These are phyloP conservation scores for Flaveria ramosissima DNA, from an alignment of 129 eudicot genomes.

Conservation along the genomic window DNA sequence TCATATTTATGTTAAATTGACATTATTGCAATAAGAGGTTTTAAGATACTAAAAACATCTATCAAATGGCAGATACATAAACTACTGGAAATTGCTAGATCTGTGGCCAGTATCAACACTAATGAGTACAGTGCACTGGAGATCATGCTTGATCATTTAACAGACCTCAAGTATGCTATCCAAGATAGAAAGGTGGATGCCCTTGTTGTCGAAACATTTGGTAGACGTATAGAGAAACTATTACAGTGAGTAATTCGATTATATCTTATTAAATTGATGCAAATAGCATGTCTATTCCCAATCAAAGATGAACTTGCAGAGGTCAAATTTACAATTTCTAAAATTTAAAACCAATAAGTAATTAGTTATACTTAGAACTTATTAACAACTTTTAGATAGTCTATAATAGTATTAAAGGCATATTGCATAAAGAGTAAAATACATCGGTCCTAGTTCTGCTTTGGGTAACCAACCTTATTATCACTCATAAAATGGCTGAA, in stretches of 20 bases:
- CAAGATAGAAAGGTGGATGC: constrained; percentile 99
- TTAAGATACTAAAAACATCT: constrained; percentile 21
- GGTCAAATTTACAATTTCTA: not conserved
- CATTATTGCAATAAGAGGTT: not conserved
- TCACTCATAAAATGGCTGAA: not conserved
- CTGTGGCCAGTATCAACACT: constrained; percentile 64
- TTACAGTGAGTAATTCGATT: constrained; percentile 66
- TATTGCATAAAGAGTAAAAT: not conserved
- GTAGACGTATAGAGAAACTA: constrained; percentile 95
- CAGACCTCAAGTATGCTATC: constrained; percentile 81
- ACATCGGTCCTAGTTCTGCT: not conserved
- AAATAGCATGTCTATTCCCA: constrained; percentile 5
- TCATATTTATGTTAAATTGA: not conserved
- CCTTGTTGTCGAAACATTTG: constrained; percentile 97
- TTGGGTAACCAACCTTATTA: not conserved
- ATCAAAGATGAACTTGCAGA: constrained; percentile 12
- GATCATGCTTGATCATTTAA: constrained; percentile 67
- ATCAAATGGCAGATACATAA: constrained; percentile 67
- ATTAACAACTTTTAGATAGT: not conserved
- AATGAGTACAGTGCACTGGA: constrained; percentile 78
- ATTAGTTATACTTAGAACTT: not conserved
- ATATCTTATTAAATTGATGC: constrained; percentile 13
- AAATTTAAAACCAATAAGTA: not conserved
- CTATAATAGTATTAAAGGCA: not conserved
- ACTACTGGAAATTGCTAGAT: constrained; percentile 81